Base-by-base conservation (phyloP, 2,329 filamentous ascomycete genomes). In the Chrysoporthe cubensis region DNA sequence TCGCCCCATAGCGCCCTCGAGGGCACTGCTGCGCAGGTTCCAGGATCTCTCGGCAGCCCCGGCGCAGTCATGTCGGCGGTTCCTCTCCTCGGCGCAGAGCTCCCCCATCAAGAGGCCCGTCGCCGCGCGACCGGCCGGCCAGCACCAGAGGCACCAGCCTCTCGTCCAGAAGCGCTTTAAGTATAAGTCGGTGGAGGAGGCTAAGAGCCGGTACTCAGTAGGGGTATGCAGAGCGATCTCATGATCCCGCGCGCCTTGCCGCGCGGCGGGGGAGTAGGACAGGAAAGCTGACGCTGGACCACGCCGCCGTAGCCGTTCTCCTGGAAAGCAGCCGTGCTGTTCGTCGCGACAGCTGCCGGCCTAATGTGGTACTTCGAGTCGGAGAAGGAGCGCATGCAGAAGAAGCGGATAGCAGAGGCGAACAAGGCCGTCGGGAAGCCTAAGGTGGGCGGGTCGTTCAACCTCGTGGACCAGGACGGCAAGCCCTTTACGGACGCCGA, bases 341-440 rank as follows among this genome's bases (percentile, higher is more conserved):
- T 99, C 82, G 84, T 98, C 71, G 77, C 86, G 59, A 91, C 94
- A 2, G 94, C 92, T 73, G 89, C 82, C 14, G 90, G 88, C 40
- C 85, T 99, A 75, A 89, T 94, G 69, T 88, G 92, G 80, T 99
- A 98, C 79, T 98, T 99, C 80, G 93, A 94, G 75, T 88, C 90
- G 74, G 96, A 99, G 80, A 98, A 98, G 84, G 88, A 88, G 74
- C 90, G 96, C 75, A 90, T 99, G 88, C 90, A 96, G 77, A 88
- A 94, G 71, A 92, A 94, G 82, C 87, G 94, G 66, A 88, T 97
- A 73, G 94, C 94, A 8, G 94, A 98, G 77, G 91, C 95, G 73
- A 91, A 91, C 72, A 99, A 99, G 82, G 94, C 95, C 13, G 90
- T 97, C 6, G 96, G 96, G 1, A 90, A 88, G 77, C 96, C 96